Percentiles rank a stretch among this genome's conserved stretches.
Evolutionary conservation across 371 early-diverging fungal genomes (phyloP).

Genomic region (Mucor indicus): DNA sequence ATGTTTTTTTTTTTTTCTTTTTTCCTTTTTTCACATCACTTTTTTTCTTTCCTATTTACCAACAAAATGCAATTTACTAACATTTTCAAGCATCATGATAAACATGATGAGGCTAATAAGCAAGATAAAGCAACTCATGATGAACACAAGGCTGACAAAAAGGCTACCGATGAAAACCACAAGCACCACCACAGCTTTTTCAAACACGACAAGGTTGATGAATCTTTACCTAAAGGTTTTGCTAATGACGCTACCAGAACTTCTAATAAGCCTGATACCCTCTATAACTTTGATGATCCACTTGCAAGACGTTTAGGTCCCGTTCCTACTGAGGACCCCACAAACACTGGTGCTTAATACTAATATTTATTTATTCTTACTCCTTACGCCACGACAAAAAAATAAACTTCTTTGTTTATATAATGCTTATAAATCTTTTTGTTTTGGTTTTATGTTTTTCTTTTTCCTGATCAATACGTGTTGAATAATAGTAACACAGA

Average conservation of each 20-base stretch:
- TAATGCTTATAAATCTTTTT: too few relatives aligned
- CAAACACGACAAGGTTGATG: background rate
- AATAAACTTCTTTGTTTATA: too few relatives aligned
- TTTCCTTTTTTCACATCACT: background rate
- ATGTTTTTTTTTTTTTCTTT: background rate
- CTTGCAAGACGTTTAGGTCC: constrained; percentile 30
- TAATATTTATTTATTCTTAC: too few relatives aligned
- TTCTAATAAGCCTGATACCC: constrained; percentile 17
- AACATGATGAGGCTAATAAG: background rate
- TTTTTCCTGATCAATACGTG: too few relatives aligned
- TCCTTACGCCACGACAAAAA: too few relatives aligned
- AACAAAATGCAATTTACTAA: constrained; percentile 16
- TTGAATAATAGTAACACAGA: too few relatives aligned
- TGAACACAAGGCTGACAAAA: background rate
- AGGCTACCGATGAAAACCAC: background rate
- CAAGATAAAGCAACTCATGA: background rate
- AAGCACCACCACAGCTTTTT: background rate
- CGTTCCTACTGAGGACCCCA: constrained; percentile 24
- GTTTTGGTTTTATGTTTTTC: too few relatives aligned
- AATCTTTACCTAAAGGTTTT: constrained; percentile 23
- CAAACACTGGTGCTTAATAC: constrained; percentile 32
- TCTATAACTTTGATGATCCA: constrained; percentile 30
- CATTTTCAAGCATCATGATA: constrained; percentile 4
- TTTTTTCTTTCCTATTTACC: background rate
- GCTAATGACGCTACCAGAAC: constrained; percentile 27